Conservation (phyloP, 2,329 filamentous ascomycete genomes). For the Scedosporium apiospermum region DNA sequence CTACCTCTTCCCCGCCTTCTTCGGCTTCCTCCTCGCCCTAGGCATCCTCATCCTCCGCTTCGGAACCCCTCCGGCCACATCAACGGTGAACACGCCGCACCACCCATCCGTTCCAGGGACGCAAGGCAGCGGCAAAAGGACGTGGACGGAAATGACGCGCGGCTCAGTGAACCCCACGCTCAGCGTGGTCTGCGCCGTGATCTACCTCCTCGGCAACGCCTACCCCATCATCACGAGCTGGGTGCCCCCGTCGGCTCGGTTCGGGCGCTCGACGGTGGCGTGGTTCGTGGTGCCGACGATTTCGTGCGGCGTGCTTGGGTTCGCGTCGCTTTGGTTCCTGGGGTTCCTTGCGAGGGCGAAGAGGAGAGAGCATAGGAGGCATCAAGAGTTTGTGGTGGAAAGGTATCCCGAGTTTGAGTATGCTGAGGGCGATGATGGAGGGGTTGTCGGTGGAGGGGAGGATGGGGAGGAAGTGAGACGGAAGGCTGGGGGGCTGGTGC, state of each 20-base stretch:
- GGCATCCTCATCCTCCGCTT: constrained; percentile 26
- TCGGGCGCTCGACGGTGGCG: constrained; percentile 5
- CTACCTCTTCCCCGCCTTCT: constrained; percentile 25
- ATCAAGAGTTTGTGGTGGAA: constrained; percentile 23
- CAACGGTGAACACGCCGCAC: constrained; percentile 7
- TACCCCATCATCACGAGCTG: constrained; percentile 23
- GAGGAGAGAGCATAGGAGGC: constrained; percentile 17
- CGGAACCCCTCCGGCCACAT: constrained; percentile 19
- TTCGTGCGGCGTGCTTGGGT: constrained; percentile 19
- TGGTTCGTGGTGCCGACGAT: constrained; percentile 23
- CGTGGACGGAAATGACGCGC: constrained; percentile 23
- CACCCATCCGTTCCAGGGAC: constrained; percentile 7
- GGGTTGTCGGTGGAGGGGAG: constrained; percentile 7
- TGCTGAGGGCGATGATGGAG: constrained; percentile 13
- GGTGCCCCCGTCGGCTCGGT: constrained; percentile 16
- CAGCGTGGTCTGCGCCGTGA: constrained; percentile 19
- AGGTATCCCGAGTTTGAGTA: constrained; percentile 24
- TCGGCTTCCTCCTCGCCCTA: constrained; percentile 22
- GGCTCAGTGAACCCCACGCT: constrained; percentile 19
- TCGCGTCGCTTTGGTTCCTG: constrained; percentile 21
- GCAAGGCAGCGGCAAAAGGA: constrained; percentile 8
- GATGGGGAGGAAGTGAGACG: constrained; percentile 12
- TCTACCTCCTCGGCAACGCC: constrained; percentile 22
- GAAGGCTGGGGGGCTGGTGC: constrained; percentile 17
- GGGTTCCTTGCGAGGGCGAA: constrained; percentile 22